Evolutionary conservation across 805 yeast genomes (phyloP).

Genomic region (Suhomyces kilbournensis): DNA sequence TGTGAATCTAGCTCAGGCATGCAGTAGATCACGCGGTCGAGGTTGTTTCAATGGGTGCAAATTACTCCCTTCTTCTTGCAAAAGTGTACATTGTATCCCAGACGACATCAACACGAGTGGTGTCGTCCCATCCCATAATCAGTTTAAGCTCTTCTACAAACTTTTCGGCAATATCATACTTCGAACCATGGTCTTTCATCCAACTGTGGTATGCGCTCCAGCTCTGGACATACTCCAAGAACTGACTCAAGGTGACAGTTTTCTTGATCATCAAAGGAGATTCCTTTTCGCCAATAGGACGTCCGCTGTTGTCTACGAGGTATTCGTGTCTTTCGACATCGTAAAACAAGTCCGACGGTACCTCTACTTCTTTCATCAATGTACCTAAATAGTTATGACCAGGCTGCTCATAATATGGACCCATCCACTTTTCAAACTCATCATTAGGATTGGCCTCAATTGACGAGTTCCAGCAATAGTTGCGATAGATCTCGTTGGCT

Average conservation of each 20-base stretch:
- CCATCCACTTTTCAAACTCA: constrained; percentile 44
- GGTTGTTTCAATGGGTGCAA: background rate
- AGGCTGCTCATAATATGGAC: constrained; percentile 45
- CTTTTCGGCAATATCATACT: constrained; percentile 46
- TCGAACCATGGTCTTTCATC: constrained; percentile 31
- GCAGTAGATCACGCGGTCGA: background rate
- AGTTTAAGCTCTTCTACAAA: constrained; percentile 43
- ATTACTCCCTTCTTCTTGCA: constrained; percentile 27
- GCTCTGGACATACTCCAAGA: constrained; percentile 28
- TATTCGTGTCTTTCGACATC: constrained; percentile 26
- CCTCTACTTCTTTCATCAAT: constrained; percentile 37
- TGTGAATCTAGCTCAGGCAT: background rate
- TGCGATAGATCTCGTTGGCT: constrained; percentile 52
- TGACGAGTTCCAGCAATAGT: constrained; percentile 44
- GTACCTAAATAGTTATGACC: constrained; percentile 43
- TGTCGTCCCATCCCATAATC: constrained; percentile 45
- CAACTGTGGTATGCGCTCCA: constrained; percentile 41
- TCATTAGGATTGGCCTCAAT: constrained; percentile 6
- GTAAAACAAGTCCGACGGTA: constrained; percentile 22
- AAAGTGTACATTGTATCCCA: constrained; percentile 58
- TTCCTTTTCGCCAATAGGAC: constrained; percentile 15
- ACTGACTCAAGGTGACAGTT: constrained; percentile 17
- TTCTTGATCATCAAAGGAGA: constrained; percentile 21
- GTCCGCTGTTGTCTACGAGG: constrained; percentile 5
- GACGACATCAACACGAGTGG: constrained; percentile 41